Evolutionary conservation across 2,329 filamentous ascomycete species (phyloP).

Genomic region (Penicillium brasilianum): DNA sequence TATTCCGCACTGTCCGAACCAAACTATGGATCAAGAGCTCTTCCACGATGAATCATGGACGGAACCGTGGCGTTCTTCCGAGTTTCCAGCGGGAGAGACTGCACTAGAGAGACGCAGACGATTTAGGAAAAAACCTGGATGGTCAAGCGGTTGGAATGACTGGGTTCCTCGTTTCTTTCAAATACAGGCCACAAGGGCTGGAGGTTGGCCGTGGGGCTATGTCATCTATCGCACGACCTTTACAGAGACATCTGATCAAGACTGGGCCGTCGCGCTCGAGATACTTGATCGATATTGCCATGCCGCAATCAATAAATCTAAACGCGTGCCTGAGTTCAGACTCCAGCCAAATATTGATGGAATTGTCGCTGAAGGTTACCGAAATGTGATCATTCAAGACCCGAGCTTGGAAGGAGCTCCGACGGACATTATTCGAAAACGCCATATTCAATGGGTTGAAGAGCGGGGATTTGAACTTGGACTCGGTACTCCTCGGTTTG

Average conservation of each 20-base stretch:
- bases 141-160: background rate
- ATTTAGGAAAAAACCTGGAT: too few relatives aligned
- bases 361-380: constrained; percentile 12
- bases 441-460: constrained; percentile 16
- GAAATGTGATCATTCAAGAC: constrained; percentile 20
- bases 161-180: constrained; percentile 6
- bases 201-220: constrained; percentile 10
- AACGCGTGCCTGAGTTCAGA: background rate
- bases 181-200: background rate
- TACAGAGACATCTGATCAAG: constrained; percentile 1
- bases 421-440: constrained; percentile 7
- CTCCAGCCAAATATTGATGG: background rate
- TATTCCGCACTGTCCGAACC: too few relatives aligned
- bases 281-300: constrained; percentile 14
- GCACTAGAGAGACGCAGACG: too few relatives aligned
- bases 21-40: background rate
- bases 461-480: background rate
- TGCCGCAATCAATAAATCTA: background rate
- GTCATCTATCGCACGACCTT: constrained; percentile 12
- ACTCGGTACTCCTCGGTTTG: constrained; percentile 5
- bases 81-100: too few relatives aligned
- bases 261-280: constrained; percentile 7
- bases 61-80: too few relatives aligned
- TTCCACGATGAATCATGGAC: too few relatives aligned
- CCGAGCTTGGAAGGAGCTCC: constrained; percentile 10